Evolutionary conservation across 495 filamentous ascomycete species (phyloP), one percentile per base, ranked within the genome.

Genomic region (Neurospora tetraspora): DNA sequence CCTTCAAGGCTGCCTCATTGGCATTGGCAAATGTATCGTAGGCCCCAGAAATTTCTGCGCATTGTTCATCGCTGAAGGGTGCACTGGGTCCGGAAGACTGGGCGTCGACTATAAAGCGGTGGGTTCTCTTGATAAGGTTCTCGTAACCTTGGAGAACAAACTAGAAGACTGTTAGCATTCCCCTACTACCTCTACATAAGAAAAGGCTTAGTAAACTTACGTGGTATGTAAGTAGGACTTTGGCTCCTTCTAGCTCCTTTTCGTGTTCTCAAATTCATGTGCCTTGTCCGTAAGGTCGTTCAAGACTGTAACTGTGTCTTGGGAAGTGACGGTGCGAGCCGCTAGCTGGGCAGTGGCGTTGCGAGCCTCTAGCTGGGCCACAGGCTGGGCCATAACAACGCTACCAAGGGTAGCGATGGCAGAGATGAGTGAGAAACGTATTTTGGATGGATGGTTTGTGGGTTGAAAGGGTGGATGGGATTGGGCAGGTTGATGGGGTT

Each of bases 1-100:
- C n/a, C n/a, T n/a, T n/a, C 39, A 82, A 74, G 3, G 80, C 73
- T 4, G 61, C 68, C 73, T 78, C 70, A 71, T 78, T 74, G 37
- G 74, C 74, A 6, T 20, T 10, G 69, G 76, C 74, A 36, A 81
- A 81, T 27, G 70, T 36, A 23, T 65, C n/a, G 73, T 73, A 75
- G 5, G 75, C 73, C 23, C 78, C 69, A 38, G 74, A 69, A 5
- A 78, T 71, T 18, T 10, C 23, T 9, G 40, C 42, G n/a, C 73
- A 72, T 31, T 73, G 68, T 18, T 68, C 23, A 39, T 38, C 65
- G 38, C 16, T 69, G 11, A 65, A 1, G n/a, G n/a, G n/a, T n/a
- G n/a, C n/a, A n/a, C n/a, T n/a, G 31, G 72, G 0, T 2, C 2
- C 39, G 14, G 39, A 40, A 14, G 5, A 14, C n/a, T n/a, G n/a